Evolutionary conservation across 768 basidiomycete species (phyloP).

Genomic region (Mrakia hoshinonis): DNA sequence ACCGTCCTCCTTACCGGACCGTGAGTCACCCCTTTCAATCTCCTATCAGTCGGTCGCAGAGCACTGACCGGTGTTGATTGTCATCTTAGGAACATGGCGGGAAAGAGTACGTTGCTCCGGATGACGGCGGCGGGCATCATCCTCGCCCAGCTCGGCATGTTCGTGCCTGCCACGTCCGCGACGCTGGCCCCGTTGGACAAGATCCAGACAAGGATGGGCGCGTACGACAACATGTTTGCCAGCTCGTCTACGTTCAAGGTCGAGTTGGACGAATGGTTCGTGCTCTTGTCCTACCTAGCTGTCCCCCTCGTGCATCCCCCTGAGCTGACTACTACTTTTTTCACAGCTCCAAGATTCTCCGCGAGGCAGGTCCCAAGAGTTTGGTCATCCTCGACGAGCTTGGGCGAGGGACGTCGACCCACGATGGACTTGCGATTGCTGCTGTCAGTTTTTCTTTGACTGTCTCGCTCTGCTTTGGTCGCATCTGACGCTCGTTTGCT

Average conservation of each 20-base stretch:
- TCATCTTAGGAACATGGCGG: constrained; percentile 38
- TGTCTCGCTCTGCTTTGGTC: background rate
- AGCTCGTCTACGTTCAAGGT: constrained; percentile 96
- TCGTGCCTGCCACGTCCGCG: constrained; percentile 62
- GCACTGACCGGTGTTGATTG: background rate
- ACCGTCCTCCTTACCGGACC: constrained; percentile 81
- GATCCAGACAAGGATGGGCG: constrained; percentile 47
- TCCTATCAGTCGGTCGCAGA: background rate
- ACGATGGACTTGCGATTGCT: constrained; percentile 98
- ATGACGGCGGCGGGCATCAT: constrained; percentile 89
- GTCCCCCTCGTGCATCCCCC: background rate
- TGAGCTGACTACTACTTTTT: background rate
- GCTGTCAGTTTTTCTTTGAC: constrained; percentile 49
- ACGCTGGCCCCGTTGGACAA: background rate
- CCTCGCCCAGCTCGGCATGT: constrained; percentile 93
- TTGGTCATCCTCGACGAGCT: constrained; percentile 92
- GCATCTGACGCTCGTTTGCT: background rate
- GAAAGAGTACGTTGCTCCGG: constrained; percentile 76
- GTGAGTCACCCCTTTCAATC: constrained; percentile 26
- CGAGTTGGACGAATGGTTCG: constrained; percentile 89
- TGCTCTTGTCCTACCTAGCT: background rate
- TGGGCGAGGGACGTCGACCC: constrained; percentile 87
- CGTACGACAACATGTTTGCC: constrained; percentile 94
- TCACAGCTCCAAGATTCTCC: constrained; percentile 58
- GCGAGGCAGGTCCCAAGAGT: constrained; percentile 87